These are phyloP conservation scores for Bjerkandera adusta DNA, from an alignment of 1,284 basidiomycete species.

Conservation along the genomic window DNA sequence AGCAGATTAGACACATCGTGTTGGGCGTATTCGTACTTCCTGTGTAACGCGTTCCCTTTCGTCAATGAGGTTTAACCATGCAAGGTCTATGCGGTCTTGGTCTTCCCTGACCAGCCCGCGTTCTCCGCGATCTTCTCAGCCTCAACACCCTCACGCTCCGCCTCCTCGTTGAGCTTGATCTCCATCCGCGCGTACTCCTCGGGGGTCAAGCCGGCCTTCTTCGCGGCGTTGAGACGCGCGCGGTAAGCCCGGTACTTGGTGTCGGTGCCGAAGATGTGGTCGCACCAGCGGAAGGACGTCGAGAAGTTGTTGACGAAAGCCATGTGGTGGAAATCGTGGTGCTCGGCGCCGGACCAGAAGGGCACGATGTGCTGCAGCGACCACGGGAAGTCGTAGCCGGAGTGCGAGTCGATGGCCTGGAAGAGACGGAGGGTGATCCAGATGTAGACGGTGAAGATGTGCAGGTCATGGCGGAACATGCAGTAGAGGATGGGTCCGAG, in stretches of 20 bases:
- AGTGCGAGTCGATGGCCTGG: slow-evolving; percentile 98
- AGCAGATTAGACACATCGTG: no score
- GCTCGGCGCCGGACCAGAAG: slow-evolving; percentile 98
- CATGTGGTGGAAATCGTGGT: slow-evolving; percentile 98
- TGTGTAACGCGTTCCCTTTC: neutral
- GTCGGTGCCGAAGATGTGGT: slow-evolving; percentile 84
- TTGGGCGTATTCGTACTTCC: no score
- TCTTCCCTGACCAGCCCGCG: slow-evolving; percentile 24
- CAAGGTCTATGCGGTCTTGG: slow-evolving; percentile 23
- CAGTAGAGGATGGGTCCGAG: slow-evolving; percentile 87
- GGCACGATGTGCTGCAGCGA: slow-evolving; percentile 93
- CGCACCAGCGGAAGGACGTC: slow-evolving; percentile 93
- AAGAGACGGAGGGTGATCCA: slow-evolving; percentile 95
- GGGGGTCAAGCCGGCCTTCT: slow-evolving; percentile 47
- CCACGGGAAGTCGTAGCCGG: slow-evolving; percentile 98
- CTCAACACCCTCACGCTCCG: slow-evolving; percentile 68
- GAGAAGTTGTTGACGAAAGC: slow-evolving; percentile 89
- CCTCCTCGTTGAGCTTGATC: slow-evolving; percentile 55
- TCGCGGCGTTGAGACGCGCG: slow-evolving; percentile 50
- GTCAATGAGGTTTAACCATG: no score
- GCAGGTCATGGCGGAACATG: slow-evolving; percentile 68
- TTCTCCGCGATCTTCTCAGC: slow-evolving; percentile 65
- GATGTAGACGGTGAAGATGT: slow-evolving; percentile 91
- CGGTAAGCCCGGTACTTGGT: slow-evolving; percentile 81
- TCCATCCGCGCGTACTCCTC: slow-evolving; percentile 56